Evolutionary conservation across 1,284 basidiomycete species (phyloP).

Genomic region (Boletus semigastroideus): DNA sequence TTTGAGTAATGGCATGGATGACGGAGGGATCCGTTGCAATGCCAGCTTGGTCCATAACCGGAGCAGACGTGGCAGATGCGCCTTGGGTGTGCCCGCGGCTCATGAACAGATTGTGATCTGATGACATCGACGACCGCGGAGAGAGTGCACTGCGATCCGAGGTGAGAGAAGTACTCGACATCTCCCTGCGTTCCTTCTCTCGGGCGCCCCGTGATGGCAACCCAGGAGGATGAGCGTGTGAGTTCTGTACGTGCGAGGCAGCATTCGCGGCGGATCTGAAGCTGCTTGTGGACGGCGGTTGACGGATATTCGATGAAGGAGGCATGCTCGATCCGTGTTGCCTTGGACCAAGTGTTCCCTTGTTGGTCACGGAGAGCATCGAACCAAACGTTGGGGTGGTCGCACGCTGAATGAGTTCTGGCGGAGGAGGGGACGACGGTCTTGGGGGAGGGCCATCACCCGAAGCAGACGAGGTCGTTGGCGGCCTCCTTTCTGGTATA

Average conservation of each 20-base stretch:
- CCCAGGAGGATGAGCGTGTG: constrained; percentile 35
- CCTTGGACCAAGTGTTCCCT: constrained; percentile 46
- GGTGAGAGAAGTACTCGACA: constrained; percentile 62
- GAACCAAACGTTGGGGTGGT: constrained; percentile 78
- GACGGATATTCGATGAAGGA: constrained; percentile 61
- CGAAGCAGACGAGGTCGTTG: constrained; percentile 49
- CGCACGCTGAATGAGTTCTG: constrained; percentile 84
- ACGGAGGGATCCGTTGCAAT: constrained; percentile 77
- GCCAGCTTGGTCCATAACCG: constrained; percentile 15
- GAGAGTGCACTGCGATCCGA: constrained; percentile 66
- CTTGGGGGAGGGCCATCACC: constrained; percentile 70
- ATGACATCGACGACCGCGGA: constrained; percentile 76
- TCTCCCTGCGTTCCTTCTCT: constrained; percentile 51
- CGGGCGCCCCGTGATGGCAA: constrained; percentile 46
- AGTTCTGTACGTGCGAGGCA: constrained; percentile 46
- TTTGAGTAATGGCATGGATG: constrained; percentile 97
- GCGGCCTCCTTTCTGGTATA: constrained; percentile 66
- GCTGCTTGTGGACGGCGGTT: constrained; percentile 75
- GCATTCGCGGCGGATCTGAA: constrained; percentile 73
- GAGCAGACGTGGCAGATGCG: constrained; percentile 42
- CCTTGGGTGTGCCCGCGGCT: constrained; percentile 36
- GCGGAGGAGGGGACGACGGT: constrained; percentile 86
- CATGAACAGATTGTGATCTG: constrained; percentile 56
- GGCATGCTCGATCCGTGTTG: constrained; percentile 71
- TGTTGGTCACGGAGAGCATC: constrained; percentile 57